A percentile compares a stretch with the other conserved stretches of the same genome.
phyloP scores from a whole-genome alignment of 2,329 filamentous ascomycete species.

The Talaromyces sp. region DNA sequence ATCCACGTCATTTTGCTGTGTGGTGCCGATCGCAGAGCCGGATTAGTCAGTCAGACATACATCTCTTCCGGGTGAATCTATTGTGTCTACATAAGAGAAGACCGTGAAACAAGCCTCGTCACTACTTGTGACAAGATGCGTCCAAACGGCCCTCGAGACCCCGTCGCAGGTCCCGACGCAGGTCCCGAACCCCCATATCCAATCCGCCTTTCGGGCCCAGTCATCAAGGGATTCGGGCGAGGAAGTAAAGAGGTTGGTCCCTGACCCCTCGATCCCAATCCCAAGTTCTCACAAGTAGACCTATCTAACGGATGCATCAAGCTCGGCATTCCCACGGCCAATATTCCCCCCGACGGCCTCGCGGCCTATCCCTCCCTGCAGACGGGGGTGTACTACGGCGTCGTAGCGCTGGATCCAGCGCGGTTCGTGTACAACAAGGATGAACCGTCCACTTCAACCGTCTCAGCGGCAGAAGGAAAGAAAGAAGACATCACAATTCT shows the following conservation, averaged over 20 bases:
- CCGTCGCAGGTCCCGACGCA: constrained; percentile 66
- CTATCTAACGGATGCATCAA: constrained; percentile 34
- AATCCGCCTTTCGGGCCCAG: constrained; percentile 74
- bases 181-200: constrained; percentile 79
- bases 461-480: not conserved
- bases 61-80: not conserved
- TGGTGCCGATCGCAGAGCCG: not conserved
- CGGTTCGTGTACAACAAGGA: constrained; percentile 27
- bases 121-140: too few species aligned
- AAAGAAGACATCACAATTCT: constrained; percentile 49
- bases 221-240: constrained; percentile 89
- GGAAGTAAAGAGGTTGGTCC: constrained; percentile 83
- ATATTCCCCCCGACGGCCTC: constrained; percentile 67
- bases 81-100: too few species aligned
- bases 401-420: constrained; percentile 64
- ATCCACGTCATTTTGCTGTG: not conserved
- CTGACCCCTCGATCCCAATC: constrained; percentile 9
- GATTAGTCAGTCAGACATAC: constrained; percentile 3
- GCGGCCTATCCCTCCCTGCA: constrained; percentile 58
- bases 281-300: not conserved
- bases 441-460: constrained; percentile 1
- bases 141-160: constrained; percentile 57
- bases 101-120: too few species aligned
- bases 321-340: constrained; percentile 95
- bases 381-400: constrained; percentile 92